Base-by-base conservation (phyloP, 108 stramenopile species). In the Nitzschia palea region DNA sequence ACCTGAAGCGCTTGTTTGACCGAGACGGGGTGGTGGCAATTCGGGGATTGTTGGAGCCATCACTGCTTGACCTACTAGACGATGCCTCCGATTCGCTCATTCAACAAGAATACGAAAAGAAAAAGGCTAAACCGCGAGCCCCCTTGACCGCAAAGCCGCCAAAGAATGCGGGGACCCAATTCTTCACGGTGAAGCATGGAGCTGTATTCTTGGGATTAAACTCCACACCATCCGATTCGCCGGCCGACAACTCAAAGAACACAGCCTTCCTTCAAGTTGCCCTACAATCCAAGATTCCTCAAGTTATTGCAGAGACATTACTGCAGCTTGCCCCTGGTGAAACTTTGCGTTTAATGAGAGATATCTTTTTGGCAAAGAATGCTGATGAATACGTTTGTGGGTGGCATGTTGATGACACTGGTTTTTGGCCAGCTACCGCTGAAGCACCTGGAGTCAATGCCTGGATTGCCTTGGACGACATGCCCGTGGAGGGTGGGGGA, bases 321-420 rank as follows among this genome's bases (percentile, higher is more conserved):
- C 43, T 65, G 8, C 42, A 44, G 33, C 44, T 60, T 42, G 60
- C 67, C 9, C 3, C 55, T 6, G 52, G 64, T 43, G 55, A 61
- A 43, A 73, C 72, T 36, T 9, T 82, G 22, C 72, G 80, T 45
- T 35, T 70, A n/a, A 30, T 86, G 36, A 50, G 77, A 35, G 81
- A 82, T 50, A 85, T 75, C 40, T 92, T 88, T 36, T 54, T 92
- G 6, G 78, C 84, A 48, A 88, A 88, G 65, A 87, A 92, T 64
- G 58, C 79, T n/a, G 86, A 82, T 55, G 61, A 73, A 20, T 92
- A 83, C 56, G 73, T 85, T 20, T 91, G 90, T 71, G 90, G 90
- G 6, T 91, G 86, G 85, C 90, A 91, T 66, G 87, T 88, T 4
- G 90, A 91, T 55, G 90, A 91, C 58, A 68, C 77, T 51, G 87